Percentiles rank a stretch among this genome's conserved stretches.
phyloP scores from a whole-genome alignment of 2,329 filamentous ascomycete species.

The Grosmannia serpens region DNA sequence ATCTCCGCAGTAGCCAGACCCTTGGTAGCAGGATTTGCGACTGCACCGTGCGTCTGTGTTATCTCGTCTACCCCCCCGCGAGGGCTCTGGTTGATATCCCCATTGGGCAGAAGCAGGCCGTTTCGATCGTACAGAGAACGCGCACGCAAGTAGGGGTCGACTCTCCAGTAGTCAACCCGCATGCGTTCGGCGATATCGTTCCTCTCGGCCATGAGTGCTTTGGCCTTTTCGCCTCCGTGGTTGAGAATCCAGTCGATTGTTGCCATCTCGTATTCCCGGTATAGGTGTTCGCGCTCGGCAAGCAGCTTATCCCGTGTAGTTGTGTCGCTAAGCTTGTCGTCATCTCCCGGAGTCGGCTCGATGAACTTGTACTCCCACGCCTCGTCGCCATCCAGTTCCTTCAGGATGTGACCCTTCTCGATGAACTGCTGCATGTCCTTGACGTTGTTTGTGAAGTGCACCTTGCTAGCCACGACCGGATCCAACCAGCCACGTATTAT shows the following conservation, averaged over 20 bases:
- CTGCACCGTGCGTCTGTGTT: conserved; percentile 4
- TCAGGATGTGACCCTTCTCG: conserved; percentile 55
- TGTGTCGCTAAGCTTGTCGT: conserved; percentile 58
- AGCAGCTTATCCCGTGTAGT: conserved; percentile 52
- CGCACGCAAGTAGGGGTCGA: conserved; percentile 80
- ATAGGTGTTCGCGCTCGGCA: conserved; percentile 50
- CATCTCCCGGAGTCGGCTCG: conserved; percentile 67
- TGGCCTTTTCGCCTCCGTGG: conserved; percentile 32
- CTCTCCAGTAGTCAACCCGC: conserved; percentile 69
- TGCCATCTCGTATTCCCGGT: conserved; percentile 59
- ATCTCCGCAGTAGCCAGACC: conserved; percentile 21
- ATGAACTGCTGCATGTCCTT: conserved; percentile 73
- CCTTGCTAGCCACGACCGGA: conserved; percentile 86
- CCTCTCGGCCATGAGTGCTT: conserved; percentile 43
- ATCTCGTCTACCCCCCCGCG: conserved; percentile 6
- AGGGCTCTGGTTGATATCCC: conserved; percentile 60
- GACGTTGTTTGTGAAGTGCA: conserved; percentile 79
- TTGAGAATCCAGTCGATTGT: conserved; percentile 65
- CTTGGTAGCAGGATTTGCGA: not conserved
- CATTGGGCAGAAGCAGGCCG: conserved; percentile 57
- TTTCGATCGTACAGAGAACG: conserved; percentile 74
- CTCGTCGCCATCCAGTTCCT: conserved; percentile 77
- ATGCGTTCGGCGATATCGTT: conserved; percentile 51
- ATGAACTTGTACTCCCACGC: conserved; percentile 74
- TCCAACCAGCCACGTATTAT: conserved; percentile 95